Conservation (phyloP, 2,329 filamentous ascomycete genomes). For the Talaromyces funiculosus region DNA sequence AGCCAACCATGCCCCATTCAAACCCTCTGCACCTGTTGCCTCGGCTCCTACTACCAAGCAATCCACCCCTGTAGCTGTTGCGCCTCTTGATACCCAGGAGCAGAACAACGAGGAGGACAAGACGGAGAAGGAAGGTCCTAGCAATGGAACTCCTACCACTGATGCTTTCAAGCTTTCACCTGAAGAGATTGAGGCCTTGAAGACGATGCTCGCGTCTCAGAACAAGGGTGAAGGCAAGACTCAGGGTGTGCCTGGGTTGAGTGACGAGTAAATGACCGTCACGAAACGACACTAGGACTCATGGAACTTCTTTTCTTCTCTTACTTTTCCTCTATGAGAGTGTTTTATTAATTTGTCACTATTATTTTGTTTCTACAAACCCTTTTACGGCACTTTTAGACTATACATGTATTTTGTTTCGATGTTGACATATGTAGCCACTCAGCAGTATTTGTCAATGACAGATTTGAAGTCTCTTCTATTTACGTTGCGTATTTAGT, state of each 20-base stretch:
- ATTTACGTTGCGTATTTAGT: too few relatives aligned
- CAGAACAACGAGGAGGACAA: neutral
- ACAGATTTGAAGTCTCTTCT: neutral
- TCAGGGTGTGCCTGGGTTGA: neutral
- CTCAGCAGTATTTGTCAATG: neutral
- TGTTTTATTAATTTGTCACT: neutral
- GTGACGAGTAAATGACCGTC: neutral
- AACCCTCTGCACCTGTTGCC: neutral
- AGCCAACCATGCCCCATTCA: neutral
- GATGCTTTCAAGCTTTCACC: neutral
- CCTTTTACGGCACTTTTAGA: neutral
- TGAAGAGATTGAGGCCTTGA: neutral
- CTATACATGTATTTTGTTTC: neutral
- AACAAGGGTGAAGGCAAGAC: neutral
- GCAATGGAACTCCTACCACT: neutral
- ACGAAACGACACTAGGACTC: neutral
- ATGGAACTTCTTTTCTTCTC: neutral
- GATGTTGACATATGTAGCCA: neutral
- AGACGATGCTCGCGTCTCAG: neutral
- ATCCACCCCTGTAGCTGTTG: neutral
- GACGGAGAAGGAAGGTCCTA: neutral
- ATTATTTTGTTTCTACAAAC: neutral
- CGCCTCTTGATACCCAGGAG: neutral
- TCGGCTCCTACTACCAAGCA: neutral
- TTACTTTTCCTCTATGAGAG: neutral